Base-by-base conservation (phyloP, 371 early-diverging fungal species). In the Mucor velutinosus region DNA sequence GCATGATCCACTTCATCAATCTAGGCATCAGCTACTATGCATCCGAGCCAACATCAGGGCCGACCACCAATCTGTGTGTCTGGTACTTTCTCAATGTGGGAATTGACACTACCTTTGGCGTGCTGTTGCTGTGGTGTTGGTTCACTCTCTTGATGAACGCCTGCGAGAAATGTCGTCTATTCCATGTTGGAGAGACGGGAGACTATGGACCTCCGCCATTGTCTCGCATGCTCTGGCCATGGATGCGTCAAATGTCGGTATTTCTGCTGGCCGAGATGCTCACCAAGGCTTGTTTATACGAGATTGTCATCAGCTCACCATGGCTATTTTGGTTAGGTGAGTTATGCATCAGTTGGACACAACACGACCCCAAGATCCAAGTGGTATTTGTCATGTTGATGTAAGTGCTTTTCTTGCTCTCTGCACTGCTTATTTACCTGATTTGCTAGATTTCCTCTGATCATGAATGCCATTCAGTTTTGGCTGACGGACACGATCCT, bases 401-500 rank as follows among this genome's bases (percentile, higher is more conserved):
- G 80, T 80, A 71, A 77, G 43, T 19, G 41, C 17, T n/a, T 29
- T 17, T 53, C 19, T 49, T 30, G 27, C 14, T 17, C 11, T 25
- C 7, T 5, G 30, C 6, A 58, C 37, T 23, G 6, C 7, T 21
- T n/a, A 25, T 11, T 37, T 11, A 25, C 0, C 8, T 51, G 21
- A 21, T 12, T 11, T 35, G 12, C 19, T 65, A 81, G 82, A 32
- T 76, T 88, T 56, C 90, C 90, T 1, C 64, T 87, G 23, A 72
- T 85, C 59, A 85, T 90, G 88, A 90, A 90, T 53, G 86, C 86
- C 35, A 66, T 85, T 25, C 90, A 90, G 64, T 88, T 87, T 70
- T 90, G 90, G 87, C 73, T 88, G 43, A 83, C 86, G 23, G 90
- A 90, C 70, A 83, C 84, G 23, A 82, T 89, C 63, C 77, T 89